Evolutionary conservation across 2,329 filamentous ascomycete species (phyloP), one percentile per base, ranked within the genome.

Genomic region (Aspergillus sp.): DNA sequence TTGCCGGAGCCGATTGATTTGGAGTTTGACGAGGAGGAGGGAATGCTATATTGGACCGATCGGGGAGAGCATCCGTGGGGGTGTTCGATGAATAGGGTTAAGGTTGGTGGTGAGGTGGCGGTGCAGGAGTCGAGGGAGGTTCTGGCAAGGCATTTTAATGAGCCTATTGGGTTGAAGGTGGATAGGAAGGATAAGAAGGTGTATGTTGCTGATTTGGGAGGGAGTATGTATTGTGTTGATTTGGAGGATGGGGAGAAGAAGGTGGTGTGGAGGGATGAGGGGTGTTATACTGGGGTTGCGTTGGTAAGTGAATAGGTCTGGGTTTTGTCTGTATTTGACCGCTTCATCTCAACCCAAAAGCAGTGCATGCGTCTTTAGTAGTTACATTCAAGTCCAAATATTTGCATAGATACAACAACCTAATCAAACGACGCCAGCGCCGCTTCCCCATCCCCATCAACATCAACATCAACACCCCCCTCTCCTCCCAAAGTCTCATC

Each of bases 31-130:
- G 76, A 79, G 12, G 71, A 75, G 0, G 67, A 69, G 2, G 68
- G 77, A 28, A 74, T 69, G 1, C 72, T 88, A 25, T 88, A 85
- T 69, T 88, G 85, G 86, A 87, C 85, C 0, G 86, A 88, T 63
- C 76, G 86, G 0, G 86, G 85, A 4, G 85, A 88, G 63, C 70
- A 82, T 1, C 85, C 85, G 0, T 67, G 72, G 8, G 85, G 85
- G 0, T 86, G 85, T 67, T 80, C 79, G 10, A 63, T 88, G 59
- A 85, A 86, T 67, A 70, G 76, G 5, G 73, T 73, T 1, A 58
- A 30, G 1, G 12, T 21, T 49, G 13, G 63, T 21, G 63, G 74
- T 41, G 68, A 78, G 7, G 19, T 63, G 64, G 2, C 32, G 65
- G 15, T 55, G 64, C 23, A 23, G 7, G 4, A 36, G 30, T 36